Conservation (phyloP, 2,329 filamentous ascomycete species). For the Stagonosporopsis rhizophila region DNA sequence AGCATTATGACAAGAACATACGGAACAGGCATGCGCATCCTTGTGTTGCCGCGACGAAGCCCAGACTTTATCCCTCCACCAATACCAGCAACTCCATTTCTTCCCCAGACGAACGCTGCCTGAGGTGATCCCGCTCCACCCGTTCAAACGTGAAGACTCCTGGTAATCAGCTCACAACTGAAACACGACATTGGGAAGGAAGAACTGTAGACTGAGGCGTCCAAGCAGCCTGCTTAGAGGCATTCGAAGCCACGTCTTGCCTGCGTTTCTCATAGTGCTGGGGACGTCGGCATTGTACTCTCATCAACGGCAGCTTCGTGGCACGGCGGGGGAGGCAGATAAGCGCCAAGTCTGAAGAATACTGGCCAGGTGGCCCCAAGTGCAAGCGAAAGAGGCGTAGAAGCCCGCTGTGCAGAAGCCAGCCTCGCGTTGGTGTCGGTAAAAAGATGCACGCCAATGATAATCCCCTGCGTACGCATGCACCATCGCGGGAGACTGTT, state of each 20-base stretch:
- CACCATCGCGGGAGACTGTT: constrained; percentile 9
- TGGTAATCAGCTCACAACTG: constrained; percentile 23
- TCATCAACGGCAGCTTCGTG: background rate
- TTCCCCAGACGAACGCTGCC: constrained; percentile 17
- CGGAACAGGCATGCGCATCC: constrained; percentile 18
- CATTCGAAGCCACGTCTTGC: constrained; percentile 13
- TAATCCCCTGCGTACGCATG: constrained; percentile 12
- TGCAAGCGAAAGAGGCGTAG: constrained; percentile 11
- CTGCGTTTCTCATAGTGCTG: constrained; percentile 18
- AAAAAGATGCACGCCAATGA: constrained; percentile 7
- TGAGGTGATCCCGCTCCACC: constrained; percentile 18
- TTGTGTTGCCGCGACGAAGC: constrained; percentile 4
- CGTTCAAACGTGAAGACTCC: constrained; percentile 16
- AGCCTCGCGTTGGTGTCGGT: background rate
- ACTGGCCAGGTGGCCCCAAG: constrained; percentile 10
- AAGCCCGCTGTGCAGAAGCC: constrained; percentile 13
- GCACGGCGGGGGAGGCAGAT: constrained; percentile 3
- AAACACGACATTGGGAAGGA: constrained; percentile 10
- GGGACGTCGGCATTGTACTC: background rate
- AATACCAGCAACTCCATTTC: constrained; percentile 4
- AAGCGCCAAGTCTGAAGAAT: constrained; percentile 8
- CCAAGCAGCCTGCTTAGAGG: constrained; percentile 4
- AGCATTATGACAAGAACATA: constrained; percentile 10
- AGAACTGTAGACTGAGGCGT: constrained; percentile 4
- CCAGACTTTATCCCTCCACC: background rate